These are phyloP conservation scores for Blepharisma japonicum DNA, from an alignment of 73 alveolate species.

Conservation along the genomic window DNA sequence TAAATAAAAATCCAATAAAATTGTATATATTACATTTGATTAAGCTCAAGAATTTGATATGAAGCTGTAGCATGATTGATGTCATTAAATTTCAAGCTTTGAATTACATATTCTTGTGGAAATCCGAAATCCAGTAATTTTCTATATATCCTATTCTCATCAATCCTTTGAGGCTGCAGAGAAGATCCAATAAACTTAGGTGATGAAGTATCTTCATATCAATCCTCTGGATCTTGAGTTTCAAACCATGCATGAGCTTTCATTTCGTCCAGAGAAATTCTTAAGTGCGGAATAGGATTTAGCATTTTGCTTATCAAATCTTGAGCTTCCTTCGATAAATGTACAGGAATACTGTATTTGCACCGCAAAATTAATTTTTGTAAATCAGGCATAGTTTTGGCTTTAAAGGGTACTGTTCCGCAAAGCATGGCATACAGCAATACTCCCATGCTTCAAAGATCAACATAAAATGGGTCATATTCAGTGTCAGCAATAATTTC, in stretches of 20 bases:
- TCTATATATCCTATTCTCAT: too few relatives aligned
- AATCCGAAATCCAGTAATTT: too few relatives aligned
- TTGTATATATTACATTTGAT: too few relatives aligned
- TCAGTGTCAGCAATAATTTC: conserved; percentile 74
- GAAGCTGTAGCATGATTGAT: too few relatives aligned
- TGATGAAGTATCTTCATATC: too few relatives aligned
- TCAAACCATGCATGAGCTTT: conserved; percentile 68
- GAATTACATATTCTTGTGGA: too few relatives aligned
- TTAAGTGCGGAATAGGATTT: conserved; percentile 59
- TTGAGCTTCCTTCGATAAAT: conserved; percentile 59
- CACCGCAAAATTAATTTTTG: conserved; percentile 59
- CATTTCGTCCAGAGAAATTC: conserved; percentile 64
- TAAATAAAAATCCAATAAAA: too few relatives aligned
- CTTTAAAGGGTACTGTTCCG: conserved; percentile 78
- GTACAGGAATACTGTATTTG: conserved; percentile 60
- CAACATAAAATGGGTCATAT: conserved; percentile 70
- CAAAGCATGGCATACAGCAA: conserved; percentile 68
- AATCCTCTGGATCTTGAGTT: too few relatives aligned
- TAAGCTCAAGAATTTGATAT: too few relatives aligned
- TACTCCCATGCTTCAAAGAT: conserved; percentile 81
- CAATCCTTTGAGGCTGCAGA: too few relatives aligned
- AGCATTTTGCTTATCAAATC: conserved; percentile 56
- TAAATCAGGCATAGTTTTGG: conserved; percentile 64
- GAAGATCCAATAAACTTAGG: too few relatives aligned
- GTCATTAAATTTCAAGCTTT: too few relatives aligned